phyloP scores from a whole-genome alignment of 768 basidiomycete species.

The Lactarius sanguifluus region DNA sequence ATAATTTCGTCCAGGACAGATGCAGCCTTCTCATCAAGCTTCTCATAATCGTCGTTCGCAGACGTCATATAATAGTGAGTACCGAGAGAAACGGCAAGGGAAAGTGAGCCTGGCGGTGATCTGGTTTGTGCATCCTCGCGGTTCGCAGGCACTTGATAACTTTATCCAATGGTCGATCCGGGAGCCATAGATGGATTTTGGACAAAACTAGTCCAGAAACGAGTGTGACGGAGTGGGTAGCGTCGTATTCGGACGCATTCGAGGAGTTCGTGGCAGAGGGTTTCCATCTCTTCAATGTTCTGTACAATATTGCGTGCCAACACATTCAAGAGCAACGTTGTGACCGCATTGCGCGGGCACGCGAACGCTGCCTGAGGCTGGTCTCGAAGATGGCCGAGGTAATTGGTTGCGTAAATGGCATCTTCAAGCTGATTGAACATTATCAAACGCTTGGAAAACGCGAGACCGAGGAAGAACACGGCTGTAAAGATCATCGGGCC shows the following conservation, averaged over 20 bases:
- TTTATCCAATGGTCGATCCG: background rate
- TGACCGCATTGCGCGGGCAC: background rate
- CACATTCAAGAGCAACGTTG: background rate
- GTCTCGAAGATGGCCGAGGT: background rate
- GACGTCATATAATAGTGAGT: background rate
- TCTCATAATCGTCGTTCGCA: background rate
- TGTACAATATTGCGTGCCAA: background rate
- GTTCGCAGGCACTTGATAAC: background rate
- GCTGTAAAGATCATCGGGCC: background rate
- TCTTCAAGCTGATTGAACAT: background rate
- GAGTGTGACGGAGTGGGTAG: background rate
- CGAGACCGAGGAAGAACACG: background rate
- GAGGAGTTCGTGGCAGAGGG: background rate
- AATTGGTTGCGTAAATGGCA: background rate
- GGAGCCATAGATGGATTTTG: background rate
- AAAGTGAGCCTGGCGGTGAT: background rate
- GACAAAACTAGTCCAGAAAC: background rate
- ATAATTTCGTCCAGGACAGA: background rate
- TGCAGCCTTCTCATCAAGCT: background rate
- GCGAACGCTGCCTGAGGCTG: background rate
- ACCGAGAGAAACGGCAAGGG: background rate
- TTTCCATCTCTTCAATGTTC: background rate
- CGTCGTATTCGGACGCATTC: background rate
- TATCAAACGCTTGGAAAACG: background rate
- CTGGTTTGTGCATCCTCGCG: background rate